phyloP scores from a whole-genome alignment of 345 rosid species.

The Rhizophora apiculata region DNA sequence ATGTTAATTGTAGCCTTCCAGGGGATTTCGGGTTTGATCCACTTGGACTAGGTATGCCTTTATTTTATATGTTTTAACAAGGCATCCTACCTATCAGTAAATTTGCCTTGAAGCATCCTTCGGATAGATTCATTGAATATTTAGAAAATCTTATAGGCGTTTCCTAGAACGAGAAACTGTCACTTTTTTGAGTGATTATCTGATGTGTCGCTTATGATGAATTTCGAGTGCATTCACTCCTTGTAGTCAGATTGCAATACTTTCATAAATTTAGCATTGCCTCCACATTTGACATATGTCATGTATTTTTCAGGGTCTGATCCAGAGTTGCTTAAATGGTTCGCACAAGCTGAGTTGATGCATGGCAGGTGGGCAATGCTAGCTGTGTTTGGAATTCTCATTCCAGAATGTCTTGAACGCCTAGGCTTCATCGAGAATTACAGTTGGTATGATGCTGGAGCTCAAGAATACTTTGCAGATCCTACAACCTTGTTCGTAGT shows the following conservation, averaged over 20 bases:
- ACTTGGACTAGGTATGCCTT: constrained; percentile 66
- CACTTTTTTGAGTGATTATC: too few relatives aligned
- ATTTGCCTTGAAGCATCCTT: neutral
- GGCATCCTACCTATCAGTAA: neutral
- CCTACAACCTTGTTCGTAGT: constrained; percentile 61
- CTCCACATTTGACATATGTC: too few relatives aligned
- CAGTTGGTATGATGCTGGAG: constrained; percentile 89
- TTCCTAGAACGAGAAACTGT: too few relatives aligned
- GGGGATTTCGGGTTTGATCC: constrained; percentile 93
- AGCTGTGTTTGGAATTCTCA: constrained; percentile 73
- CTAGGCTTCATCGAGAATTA: constrained; percentile 65
- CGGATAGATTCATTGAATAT: too few relatives aligned
- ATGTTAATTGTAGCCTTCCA: constrained; percentile 54
- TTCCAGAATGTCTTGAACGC: constrained; percentile 80
- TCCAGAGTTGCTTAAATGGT: constrained; percentile 81
- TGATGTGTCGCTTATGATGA: too few relatives aligned
- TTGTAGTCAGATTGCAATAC: too few relatives aligned
- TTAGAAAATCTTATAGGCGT: too few relatives aligned
- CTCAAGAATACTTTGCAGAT: constrained; percentile 71
- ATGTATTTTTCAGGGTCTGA: constrained; percentile 58
- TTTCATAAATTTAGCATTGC: too few relatives aligned
- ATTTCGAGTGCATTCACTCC: too few relatives aligned
- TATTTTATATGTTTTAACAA: neutral
- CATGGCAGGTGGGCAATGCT: constrained; percentile 99
- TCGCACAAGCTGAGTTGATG: constrained; percentile 88